Percentiles rank a stretch among this genome's conserved stretches.
Evolutionary conservation across 768 basidiomycete species (phyloP).

Genomic region (Dendrothele bispora): DNA sequence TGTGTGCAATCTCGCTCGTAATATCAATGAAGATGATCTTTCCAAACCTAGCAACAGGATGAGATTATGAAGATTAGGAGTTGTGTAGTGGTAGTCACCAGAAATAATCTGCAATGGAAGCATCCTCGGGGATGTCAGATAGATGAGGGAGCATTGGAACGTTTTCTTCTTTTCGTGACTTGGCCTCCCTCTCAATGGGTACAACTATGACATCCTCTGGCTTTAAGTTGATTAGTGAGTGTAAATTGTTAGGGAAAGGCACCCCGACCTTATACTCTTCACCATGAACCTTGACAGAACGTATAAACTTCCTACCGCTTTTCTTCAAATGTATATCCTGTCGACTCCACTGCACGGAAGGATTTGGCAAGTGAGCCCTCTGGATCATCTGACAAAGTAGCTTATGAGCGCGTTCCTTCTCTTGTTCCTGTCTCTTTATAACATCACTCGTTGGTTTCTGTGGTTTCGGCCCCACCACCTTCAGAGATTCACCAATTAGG

Average conservation of each 20-base stretch:
- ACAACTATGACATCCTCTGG: conserved; percentile 63
- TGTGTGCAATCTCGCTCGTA: conserved; percentile 47
- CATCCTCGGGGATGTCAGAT: conserved; percentile 36
- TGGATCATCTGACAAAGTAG: conserved; percentile 27
- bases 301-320: conserved; percentile 33
- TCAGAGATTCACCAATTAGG: conserved; percentile 53
- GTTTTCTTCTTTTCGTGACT: conserved; percentile 19
- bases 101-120: conserved; percentile 56
- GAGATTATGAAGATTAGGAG: not conserved
- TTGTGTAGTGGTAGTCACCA: conserved; percentile 38
- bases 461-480: conserved; percentile 51
- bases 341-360: conserved; percentile 25
- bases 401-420: conserved; percentile 21
- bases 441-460: conserved; percentile 23
- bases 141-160: conserved; percentile 27
- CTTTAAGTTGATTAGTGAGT: conserved; percentile 21
- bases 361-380: conserved; percentile 22
- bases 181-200: conserved; percentile 27
- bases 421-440: conserved; percentile 21
- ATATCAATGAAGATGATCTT: conserved; percentile 55
- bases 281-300: conserved; percentile 41
- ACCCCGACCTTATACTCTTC: conserved; percentile 42
- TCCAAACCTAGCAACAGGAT: conserved; percentile 55
- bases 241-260: not conserved
- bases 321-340: conserved; percentile 37